Evolutionary conservation across 208 protist species (phyloP).

Genomic region (Porcisia deanei): DNA sequence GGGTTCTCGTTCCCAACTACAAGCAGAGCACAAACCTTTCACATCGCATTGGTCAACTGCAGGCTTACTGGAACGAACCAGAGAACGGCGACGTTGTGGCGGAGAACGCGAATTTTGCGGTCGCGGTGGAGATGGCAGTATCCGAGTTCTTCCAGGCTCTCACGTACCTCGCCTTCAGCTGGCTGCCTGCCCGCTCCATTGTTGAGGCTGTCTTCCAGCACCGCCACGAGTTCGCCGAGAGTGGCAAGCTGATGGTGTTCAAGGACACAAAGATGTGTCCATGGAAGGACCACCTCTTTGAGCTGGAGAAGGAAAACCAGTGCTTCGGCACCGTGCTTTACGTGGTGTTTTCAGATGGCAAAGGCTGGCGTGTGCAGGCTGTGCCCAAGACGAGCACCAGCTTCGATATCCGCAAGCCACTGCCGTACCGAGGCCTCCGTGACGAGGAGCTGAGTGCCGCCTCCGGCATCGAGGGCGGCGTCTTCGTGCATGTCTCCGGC

Average conservation of each 20-base stretch:
- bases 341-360: conserved; percentile 89
- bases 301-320: conserved; percentile 78
- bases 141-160: conserved; percentile 89
- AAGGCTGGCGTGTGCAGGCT: conserved; percentile 92
- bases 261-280: conserved; percentile 67
- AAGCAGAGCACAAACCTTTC: conserved; percentile 72
- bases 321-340: conserved; percentile 72
- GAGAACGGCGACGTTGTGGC: conserved; percentile 37
- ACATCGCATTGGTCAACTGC: conserved; percentile 78
- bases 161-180: conserved; percentile 81
- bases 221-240: conserved; percentile 47
- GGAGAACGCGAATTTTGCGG: conserved; percentile 73
- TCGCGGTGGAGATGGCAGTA: conserved; percentile 88
- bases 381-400: conserved; percentile 64
- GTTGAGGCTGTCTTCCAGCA: conserved; percentile 77
- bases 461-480: conserved; percentile 85
- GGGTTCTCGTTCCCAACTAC: conserved; percentile 73
- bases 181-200: conserved; percentile 90
- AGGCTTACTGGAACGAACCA: conserved; percentile 91
- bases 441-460: conserved; percentile 87
- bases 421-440: conserved; percentile 94
- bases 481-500: conserved; percentile 96
- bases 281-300: conserved; percentile 95
- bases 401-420: conserved; percentile 85
- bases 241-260: conserved; percentile 87